These are phyloP conservation scores for Oryza longistaminata DNA, from an alignment of 176 grass and related monocot species.

Conservation along the genomic window DNA sequence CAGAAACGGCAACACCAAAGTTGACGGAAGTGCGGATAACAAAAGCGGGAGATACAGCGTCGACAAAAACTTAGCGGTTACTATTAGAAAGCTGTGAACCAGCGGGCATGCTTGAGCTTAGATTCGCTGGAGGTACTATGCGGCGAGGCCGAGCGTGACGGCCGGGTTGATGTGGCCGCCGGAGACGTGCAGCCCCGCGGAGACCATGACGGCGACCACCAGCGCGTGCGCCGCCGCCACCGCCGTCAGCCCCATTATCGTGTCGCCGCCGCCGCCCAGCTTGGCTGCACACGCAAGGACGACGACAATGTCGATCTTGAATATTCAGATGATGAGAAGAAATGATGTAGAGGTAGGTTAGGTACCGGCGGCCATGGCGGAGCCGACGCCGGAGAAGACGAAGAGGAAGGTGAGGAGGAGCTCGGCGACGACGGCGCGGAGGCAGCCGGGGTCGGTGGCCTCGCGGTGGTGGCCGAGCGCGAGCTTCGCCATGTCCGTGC, in stretches of 20 bases:
- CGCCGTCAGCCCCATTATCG: slow-evolving; percentile 71
- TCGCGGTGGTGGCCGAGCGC: slow-evolving; percentile 66
- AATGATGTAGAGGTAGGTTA: slow-evolving; percentile 22
- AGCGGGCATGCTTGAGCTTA: too few relatives aligned
- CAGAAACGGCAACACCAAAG: too few relatives aligned
- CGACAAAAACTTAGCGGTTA: too few relatives aligned
- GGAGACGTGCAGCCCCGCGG: slow-evolving; percentile 82
- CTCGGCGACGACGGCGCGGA: slow-evolving; percentile 71
- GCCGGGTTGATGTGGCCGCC: slow-evolving; percentile 87
- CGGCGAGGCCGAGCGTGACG: slow-evolving; percentile 70
- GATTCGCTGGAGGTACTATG: too few relatives aligned
- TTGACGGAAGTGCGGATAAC: too few relatives aligned
- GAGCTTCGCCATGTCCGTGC: slow-evolving; percentile 60
- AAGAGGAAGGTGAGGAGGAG: slow-evolving; percentile 91
- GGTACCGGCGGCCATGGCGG: slow-evolving; percentile 76
- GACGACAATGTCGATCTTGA: too few relatives aligned
- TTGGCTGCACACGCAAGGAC: slow-evolving; percentile 34
- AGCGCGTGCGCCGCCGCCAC: slow-evolving; percentile 74
- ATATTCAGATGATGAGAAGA: too few relatives aligned
- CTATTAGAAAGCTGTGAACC: too few relatives aligned
- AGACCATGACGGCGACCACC: slow-evolving; percentile 72
- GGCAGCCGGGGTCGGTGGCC: slow-evolving; percentile 57
- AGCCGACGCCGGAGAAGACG: slow-evolving; percentile 81
- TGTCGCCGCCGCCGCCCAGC: slow-evolving; percentile 59
- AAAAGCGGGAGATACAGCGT: too few relatives aligned